Evolutionary conservation across 371 early-diverging fungal species (phyloP).

Genomic region (Mortierella sp.): DNA sequence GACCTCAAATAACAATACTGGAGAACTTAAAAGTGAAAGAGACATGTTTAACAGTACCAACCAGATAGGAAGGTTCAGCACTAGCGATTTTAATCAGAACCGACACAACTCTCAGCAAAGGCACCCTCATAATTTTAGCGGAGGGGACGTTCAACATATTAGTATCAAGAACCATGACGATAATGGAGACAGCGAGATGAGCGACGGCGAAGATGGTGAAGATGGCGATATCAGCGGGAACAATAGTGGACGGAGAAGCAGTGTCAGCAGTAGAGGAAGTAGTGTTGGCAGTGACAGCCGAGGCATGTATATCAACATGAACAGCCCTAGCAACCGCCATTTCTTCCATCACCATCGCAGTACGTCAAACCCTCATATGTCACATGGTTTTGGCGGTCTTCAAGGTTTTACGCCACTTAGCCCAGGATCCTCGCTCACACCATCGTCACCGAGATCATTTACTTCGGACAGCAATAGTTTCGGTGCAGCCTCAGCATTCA

Average conservation of each 20-base stretch:
- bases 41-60: neutral
- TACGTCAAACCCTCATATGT: slow-evolving; percentile 23
- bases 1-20: neutral
- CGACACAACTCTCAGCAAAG: neutral
- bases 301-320: slow-evolving; percentile 35
- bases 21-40: neutral
- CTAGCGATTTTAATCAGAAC: neutral
- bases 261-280: slow-evolving; percentile 11
- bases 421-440: slow-evolving; percentile 18
- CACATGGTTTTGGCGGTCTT: slow-evolving; percentile 34
- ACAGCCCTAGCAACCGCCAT: neutral
- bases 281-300: slow-evolving; percentile 9
- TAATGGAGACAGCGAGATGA: slow-evolving; percentile 36
- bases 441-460: slow-evolving; percentile 25
- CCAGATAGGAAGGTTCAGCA: neutral
- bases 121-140: slow-evolving; percentile 13
- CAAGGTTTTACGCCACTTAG: slow-evolving; percentile 22
- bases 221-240: slow-evolving; percentile 1
- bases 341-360: slow-evolving; percentile 31
- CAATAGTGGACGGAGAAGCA: slow-evolving; percentile 6
- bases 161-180: slow-evolving; percentile 32
- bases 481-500: slow-evolving; percentile 13
- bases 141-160: slow-evolving; percentile 26
- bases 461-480: slow-evolving; percentile 27
- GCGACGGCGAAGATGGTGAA: slow-evolving; percentile 4